phyloP scores from a whole-genome alignment of 148 eudicot genomes.

The Agrostemma githago region DNA sequence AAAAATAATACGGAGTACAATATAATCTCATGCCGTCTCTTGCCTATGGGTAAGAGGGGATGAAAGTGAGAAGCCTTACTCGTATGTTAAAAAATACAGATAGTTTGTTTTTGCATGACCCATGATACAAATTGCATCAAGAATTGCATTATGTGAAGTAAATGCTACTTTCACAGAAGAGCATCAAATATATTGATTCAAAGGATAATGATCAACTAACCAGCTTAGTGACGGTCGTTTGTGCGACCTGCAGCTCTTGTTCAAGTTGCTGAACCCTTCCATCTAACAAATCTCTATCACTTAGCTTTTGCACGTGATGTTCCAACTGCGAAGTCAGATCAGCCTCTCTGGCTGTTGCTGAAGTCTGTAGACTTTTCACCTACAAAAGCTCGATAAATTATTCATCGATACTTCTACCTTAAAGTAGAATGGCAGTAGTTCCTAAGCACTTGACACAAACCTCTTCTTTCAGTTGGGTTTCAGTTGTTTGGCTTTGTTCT shows the following conservation, averaged over 20 bases:
- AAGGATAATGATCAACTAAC: conserved; percentile 23
- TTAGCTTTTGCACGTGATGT: conserved; percentile 32
- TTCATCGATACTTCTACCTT: not conserved
- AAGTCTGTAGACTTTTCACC: conserved; percentile 30
- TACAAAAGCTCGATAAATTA: conserved; percentile 14
- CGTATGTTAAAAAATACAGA: too few species aligned
- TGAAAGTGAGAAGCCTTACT: not conserved
- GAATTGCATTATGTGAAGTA: not conserved
- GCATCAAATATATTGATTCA: not conserved
- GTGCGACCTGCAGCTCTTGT: conserved; percentile 36
- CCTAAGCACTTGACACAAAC: conserved; percentile 22
- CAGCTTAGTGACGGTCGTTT: conserved; percentile 29
- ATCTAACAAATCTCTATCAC: conserved; percentile 25
- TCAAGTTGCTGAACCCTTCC: conserved; percentile 35
- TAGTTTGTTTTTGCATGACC: not conserved
- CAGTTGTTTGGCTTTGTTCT: conserved; percentile 41
- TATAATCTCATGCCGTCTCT: not conserved
- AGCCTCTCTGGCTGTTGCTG: conserved; percentile 36
- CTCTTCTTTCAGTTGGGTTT: conserved; percentile 49
- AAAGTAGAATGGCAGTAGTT: not conserved
- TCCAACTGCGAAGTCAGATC: conserved; percentile 35
- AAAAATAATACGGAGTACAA: not conserved
- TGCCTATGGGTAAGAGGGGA: not conserved
- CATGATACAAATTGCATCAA: not conserved
- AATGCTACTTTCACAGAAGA: not conserved